Evolutionary conservation across 2,329 filamentous ascomycete genomes (phyloP).

Genomic region (Achaetomium macrosporum): DNA sequence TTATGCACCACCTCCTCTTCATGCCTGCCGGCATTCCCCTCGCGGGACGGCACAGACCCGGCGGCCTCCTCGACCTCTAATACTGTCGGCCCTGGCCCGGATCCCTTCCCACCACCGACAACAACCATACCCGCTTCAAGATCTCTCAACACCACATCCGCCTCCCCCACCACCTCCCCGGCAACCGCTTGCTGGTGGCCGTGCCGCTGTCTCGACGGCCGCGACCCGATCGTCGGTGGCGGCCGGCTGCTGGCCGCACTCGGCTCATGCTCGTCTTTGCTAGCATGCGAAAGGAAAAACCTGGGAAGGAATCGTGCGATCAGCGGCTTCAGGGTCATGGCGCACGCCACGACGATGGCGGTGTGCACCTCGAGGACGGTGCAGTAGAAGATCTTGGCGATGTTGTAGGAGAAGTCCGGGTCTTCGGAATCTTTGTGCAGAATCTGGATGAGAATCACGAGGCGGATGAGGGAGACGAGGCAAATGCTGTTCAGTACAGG

Average conservation of each 20-base stretch:
- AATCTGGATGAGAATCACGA: conserved; percentile 22
- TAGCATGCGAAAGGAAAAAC: neutral
- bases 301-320: conserved; percentile 26
- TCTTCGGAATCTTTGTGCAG: too few species aligned
- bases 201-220: conserved; percentile 1
- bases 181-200: neutral
- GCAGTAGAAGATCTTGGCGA: conserved; percentile 27
- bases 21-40: neutral
- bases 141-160: neutral
- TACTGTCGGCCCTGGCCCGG: neutral
- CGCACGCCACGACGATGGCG: conserved; percentile 31
- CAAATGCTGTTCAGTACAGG: conserved; percentile 30
- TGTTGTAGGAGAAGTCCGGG: conserved; percentile 27
- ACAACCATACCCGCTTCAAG: neutral
- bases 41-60: neutral
- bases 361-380: conserved; percentile 31
- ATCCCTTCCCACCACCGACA: neutral
- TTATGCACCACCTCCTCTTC: neutral
- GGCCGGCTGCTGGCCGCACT: conserved; percentile 2
- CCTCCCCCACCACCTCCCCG: neutral
- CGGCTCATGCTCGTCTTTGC: neutral
- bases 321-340: conserved; percentile 34
- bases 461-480: conserved; percentile 30
- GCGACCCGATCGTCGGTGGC: conserved; percentile 20
- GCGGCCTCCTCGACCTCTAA: neutral